Evolutionary conservation across 2,329 filamentous ascomycete species (phyloP).

Genomic region (Aspergillus tamarii): DNA sequence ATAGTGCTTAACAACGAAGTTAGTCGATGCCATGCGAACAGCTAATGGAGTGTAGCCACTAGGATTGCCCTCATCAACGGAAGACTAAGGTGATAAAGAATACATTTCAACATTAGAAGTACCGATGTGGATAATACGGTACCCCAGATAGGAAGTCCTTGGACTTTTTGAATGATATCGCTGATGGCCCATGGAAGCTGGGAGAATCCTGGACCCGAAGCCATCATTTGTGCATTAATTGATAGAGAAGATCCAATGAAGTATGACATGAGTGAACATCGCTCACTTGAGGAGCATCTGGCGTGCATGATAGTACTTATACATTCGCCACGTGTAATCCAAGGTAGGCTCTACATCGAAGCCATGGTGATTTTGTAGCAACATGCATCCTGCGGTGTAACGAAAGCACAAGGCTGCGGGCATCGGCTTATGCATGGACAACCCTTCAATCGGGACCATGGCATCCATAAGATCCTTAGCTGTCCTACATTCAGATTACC

Average conservation of each 20-base stretch:
- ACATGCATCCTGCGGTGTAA: not conserved
- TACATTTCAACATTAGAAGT: not conserved
- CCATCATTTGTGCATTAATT: not conserved
- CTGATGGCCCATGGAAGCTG: not conserved
- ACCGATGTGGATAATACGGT: not conserved
- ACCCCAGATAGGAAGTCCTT: not conserved
- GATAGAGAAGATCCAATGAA: too few relatives aligned
- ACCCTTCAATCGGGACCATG: not conserved
- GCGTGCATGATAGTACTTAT: not conserved
- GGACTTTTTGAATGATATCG: not conserved
- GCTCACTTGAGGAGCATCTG: not conserved
- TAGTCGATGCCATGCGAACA: too few relatives aligned
- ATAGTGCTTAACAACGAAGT: not conserved
- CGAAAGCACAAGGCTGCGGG: not conserved
- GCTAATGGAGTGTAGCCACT: too few relatives aligned
- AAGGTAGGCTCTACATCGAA: rapidly evolving
- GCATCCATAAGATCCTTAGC: not conserved
- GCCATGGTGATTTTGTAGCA: not conserved
- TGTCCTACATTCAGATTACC: not conserved
- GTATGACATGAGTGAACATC: not conserved
- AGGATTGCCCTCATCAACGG: not conserved
- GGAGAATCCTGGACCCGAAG: not conserved
- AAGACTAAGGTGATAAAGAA: not conserved
- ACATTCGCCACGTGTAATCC: not conserved
- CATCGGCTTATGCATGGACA: not conserved